Conservation (phyloP, 805 yeast species). For the Yamadazyma scolyti region DNA sequence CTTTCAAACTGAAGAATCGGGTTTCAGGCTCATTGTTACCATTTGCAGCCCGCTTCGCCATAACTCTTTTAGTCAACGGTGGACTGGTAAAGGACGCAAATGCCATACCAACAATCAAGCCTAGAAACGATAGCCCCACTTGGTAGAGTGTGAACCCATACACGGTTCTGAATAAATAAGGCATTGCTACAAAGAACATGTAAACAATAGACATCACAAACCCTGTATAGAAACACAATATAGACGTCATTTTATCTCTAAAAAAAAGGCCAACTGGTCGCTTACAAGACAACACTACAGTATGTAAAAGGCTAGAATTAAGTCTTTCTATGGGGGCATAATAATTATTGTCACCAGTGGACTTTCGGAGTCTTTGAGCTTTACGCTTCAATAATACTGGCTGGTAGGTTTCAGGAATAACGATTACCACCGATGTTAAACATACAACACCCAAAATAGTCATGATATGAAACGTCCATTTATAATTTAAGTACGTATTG, state of each 20-base stretch:
- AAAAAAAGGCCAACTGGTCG: conserved; percentile 23
- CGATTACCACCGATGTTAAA: conserved; percentile 13
- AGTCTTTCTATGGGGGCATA: conserved; percentile 40
- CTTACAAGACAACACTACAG: conserved; percentile 17
- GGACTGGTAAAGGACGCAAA: conserved; percentile 26
- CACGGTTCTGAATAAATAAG: conserved; percentile 37
- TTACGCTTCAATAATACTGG: conserved; percentile 21
- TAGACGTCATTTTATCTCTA: conserved; percentile 24
- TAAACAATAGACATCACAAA: conserved; percentile 44
- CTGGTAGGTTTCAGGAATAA: conserved; percentile 28
- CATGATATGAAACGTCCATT: conserved; percentile 25
- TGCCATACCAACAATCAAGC: conserved; percentile 35
- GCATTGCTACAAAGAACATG: conserved; percentile 38
- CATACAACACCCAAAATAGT: conserved; percentile 16
- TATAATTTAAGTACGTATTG: conserved; percentile 13
- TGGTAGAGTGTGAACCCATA: conserved; percentile 23
- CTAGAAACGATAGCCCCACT: conserved; percentile 27
- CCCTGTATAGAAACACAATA: conserved; percentile 36
- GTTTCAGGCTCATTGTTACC: conserved; percentile 65
- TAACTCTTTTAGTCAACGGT: conserved; percentile 19
- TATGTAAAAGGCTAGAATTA: conserved; percentile 13
- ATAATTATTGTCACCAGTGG: conserved; percentile 32
- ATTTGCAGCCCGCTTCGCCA: conserved; percentile 30
- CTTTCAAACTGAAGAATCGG: conserved; percentile 67
- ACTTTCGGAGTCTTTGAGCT: conserved; percentile 22